Evolutionary conservation across 805 yeast species (phyloP), one percentile per base, ranked within the genome.

Genomic region (Metschnikowia noctiluminum): DNA sequence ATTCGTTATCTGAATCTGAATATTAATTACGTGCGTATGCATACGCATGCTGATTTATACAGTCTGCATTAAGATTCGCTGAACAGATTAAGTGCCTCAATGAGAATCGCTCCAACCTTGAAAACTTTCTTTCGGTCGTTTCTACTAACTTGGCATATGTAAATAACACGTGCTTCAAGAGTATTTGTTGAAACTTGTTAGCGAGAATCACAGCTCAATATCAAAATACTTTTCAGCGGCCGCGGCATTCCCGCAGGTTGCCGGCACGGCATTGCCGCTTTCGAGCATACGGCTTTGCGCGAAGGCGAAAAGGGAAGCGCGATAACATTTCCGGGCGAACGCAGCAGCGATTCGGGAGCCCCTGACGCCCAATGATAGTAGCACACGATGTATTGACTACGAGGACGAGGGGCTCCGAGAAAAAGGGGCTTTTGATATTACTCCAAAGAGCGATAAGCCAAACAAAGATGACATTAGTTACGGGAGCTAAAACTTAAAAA

Each of bases 21-120:
- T 38, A 43, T 44, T 34, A 39, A 44, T 44, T 38, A 36, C 34
- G 43, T 39, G 48, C 48, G 48, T 44, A 42, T 44, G 46, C 48
- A 44, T 39, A 6, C 21, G 32, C 21, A 2, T 21, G 21, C 21
- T 4, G 21, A 4, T 21, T 21, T 21, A 21, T 21, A 21, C 21
- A 21, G 21, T 21, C 21, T 21, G 21, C 21, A 21, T 21, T 21
- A 28, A 15, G 40, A 42, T 41, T 38, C 35, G 38, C 44, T 38
- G 35, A 41, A 21, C 21, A 21, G 21, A 21, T 21, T 21, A 21
- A 21, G 4, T 21, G 21, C 21, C 21, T 21, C 21, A 21, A 4
- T 3, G 4, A 21, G 21, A 3, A 21, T 21, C 21, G 21, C 21
- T 21, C 21, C 2, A 21, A 21, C 21, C 21, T 3, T 21, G 4